phyloP scores from a whole-genome alignment of 2,329 filamentous ascomycete species.

The Septoria petroselini region DNA sequence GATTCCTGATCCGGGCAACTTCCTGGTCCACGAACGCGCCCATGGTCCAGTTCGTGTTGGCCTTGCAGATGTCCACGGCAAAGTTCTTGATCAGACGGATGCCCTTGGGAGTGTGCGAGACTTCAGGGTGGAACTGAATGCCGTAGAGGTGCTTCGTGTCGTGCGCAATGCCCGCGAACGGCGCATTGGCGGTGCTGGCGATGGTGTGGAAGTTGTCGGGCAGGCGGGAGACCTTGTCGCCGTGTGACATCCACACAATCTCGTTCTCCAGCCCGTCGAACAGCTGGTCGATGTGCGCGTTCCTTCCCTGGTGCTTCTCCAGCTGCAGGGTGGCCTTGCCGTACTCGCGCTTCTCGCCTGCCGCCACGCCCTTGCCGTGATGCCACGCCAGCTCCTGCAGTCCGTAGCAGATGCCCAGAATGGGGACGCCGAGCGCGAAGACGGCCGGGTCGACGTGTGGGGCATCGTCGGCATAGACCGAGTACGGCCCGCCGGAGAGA shows the following conservation, averaged over 20 bases:
- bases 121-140: slow-evolving; percentile 87
- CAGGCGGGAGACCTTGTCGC: slow-evolving; percentile 74
- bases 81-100: slow-evolving; percentile 77
- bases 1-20: slow-evolving; percentile 71
- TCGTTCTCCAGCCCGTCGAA: slow-evolving; percentile 72
- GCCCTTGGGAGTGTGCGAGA: slow-evolving; percentile 69
- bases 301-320: slow-evolving; percentile 53
- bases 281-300: slow-evolving; percentile 68
- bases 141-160: slow-evolving; percentile 68
- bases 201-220: slow-evolving; percentile 71
- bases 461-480: slow-evolving; percentile 75
- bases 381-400: slow-evolving; percentile 73
- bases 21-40: slow-evolving; percentile 76
- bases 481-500: slow-evolving; percentile 68
- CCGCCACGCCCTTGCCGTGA: slow-evolving; percentile 63
- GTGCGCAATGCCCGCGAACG: slow-evolving; percentile 77
- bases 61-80: slow-evolving; percentile 74
- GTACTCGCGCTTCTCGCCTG: slow-evolving; percentile 67
- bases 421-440: slow-evolving; percentile 68
- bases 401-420: slow-evolving; percentile 62
- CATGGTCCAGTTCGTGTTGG: slow-evolving; percentile 79
- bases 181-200: slow-evolving; percentile 71
- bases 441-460: slow-evolving; percentile 78
- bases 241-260: slow-evolving; percentile 83
- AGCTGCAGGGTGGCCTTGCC: slow-evolving; percentile 67